phyloP scores from a whole-genome alignment of 306 rosid genomes.

The Malus asiatica region DNA sequence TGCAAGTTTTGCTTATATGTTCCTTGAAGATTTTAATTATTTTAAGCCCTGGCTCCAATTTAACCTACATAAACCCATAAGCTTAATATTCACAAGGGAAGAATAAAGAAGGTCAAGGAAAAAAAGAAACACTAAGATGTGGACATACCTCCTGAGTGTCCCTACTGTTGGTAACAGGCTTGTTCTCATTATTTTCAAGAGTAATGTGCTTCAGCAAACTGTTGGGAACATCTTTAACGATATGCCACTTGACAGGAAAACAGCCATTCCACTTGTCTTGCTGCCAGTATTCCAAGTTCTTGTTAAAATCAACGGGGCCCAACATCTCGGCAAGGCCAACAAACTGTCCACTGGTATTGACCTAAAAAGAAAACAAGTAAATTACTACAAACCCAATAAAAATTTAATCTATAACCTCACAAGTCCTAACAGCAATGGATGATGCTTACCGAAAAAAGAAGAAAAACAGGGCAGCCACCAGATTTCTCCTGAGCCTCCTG shows the following conservation, averaged over 20 bases:
- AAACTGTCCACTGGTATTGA: slow-evolving; percentile 95
- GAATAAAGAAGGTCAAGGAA: background rate
- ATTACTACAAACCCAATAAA: background rate
- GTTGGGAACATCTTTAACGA: slow-evolving; percentile 94
- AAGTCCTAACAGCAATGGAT: background rate
- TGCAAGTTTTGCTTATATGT: slow-evolving; percentile 71
- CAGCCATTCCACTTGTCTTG: slow-evolving; percentile 99
- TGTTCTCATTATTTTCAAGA: slow-evolving; percentile 90
- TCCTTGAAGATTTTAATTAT: slow-evolving; percentile 76
- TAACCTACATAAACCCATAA: slow-evolving; percentile 35
- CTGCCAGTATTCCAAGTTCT: slow-evolving; percentile 92
- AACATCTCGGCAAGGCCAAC: slow-evolving; percentile 95
- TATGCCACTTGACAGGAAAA: slow-evolving; percentile 91
- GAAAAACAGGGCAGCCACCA: slow-evolving; percentile 66
- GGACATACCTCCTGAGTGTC: slow-evolving; percentile 87
- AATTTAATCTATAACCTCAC: background rate
- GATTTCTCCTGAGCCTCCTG: slow-evolving; percentile 87
- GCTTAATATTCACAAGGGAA: slow-evolving; percentile 2
- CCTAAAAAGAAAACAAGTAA: slow-evolving; percentile 33
- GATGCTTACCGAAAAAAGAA: slow-evolving; percentile 72
- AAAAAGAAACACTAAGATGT: background rate
- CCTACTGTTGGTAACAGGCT: slow-evolving; percentile 92
- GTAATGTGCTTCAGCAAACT: slow-evolving; percentile 86
- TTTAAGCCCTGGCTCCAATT: slow-evolving; percentile 73
- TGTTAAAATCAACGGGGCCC: slow-evolving; percentile 89